Base-by-base conservation (phyloP, 2,329 filamentous ascomycete genomes). In the Aspergillus fischeri region DNA sequence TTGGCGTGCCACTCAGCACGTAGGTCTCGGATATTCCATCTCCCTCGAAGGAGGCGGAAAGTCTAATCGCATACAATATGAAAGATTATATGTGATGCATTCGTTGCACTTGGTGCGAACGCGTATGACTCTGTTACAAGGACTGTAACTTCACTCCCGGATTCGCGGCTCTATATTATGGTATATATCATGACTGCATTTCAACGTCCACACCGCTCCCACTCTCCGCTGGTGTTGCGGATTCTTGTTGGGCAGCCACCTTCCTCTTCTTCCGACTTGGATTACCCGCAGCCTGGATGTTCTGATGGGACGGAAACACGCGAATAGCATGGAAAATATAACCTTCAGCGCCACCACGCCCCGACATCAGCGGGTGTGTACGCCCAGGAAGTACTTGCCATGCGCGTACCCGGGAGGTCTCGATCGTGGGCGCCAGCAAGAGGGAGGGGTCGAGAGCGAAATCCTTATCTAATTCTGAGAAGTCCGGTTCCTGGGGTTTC, bases 351-450 rank as follows among this genome's bases (percentile, higher is more conserved):
- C 93, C 93, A 21, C 94, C 94, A 44, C 84, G 83, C 41, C 86
- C 86, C 58, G 90, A 96, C 94, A 99, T 99, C 55, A 95, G 75
- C 6, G 94, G 94, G 77, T 99, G 94, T 53, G 94, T 97, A 54
- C 94, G 80, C 0, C 91, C 90, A 0, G 94, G 94, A 49, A 99
- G 74, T 1, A 97, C 92, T 78, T 99, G 94, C 90, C 91, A 97
- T 53, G 85, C 81, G 60, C 89, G 82, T 4, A 89, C 87, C 14
- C 91, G 82, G 50, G 88, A 90, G 2, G 87, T 94, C 76, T 97
- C 92, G 53, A 99, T 80, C 11, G 83, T 85, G 0, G 91, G 86
- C 0, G 88, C 90, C 0, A 97, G 82, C 3, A 99, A 73, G 52
- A 96, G 76, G 2, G 91, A 89, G 0, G 94, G 94, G 70, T 99